Base-by-base conservation (phyloP, 2,329 filamentous ascomycete genomes). In the Alternaria rosae region DNA sequence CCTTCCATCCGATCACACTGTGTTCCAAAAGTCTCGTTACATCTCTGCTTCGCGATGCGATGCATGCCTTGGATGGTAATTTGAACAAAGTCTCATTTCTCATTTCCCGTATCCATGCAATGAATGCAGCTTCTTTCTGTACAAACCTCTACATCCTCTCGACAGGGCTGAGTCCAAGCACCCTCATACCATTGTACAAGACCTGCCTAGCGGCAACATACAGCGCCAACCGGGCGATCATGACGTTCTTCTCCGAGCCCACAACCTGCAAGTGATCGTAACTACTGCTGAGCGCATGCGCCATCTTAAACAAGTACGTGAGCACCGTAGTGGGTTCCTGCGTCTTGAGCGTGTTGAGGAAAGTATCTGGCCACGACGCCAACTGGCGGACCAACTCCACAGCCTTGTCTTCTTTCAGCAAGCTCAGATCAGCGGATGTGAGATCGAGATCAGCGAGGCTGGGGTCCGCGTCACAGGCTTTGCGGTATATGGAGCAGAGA, bases 231-330 rank as follows among this genome's bases (percentile, higher is more conserved):
- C 92, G 86, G 25, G 91, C 90, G 72, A 83, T 80, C 84, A 91
- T 89, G 57, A 93, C 81, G 76, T 91, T 89, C 28, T 83, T 84
- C 80, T 94, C 91, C 64, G 89, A 91, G 56, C 92, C 91, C n/a
- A 96, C 88, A 56, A 95, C 92, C 75, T 91, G 88, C 64, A 96
- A 84, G 62, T 92, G 89, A 73, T 94, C 92, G 80, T 96, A 96
- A 78, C 90, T 93, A 57, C 87, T 90, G 82, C 90, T 93, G 57
- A 96, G 80, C 25, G 88, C 84, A 79, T 96, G 92, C 4, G 91
- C 92, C 89, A 96, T 91, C 85, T 92, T 92, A 85, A 94, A 95
- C 45, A 95, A 84, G 77, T 94, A 93, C 5, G 86, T 87, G 38
- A 91, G 80, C 42, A 91, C 83, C 0, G 88, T 91, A 1, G 88